Conservation (phyloP, 495 filamentous ascomycete species). For the Neurospora tetrasperma region DNA sequence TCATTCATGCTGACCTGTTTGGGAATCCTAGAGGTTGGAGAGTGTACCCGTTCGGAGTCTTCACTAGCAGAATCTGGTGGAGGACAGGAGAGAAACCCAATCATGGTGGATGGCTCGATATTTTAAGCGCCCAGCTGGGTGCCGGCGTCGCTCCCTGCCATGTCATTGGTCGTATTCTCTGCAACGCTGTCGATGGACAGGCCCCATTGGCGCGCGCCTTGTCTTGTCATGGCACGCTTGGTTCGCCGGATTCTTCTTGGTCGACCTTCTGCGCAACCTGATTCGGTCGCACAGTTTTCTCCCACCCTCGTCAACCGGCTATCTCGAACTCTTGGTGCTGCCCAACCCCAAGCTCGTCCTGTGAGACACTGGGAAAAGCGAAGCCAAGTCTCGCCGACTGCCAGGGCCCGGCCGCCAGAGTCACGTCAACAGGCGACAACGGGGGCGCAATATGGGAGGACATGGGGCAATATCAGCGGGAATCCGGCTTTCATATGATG, state of each 20-base stretch:
- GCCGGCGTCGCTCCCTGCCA: constrained; percentile 7
- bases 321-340: constrained; percentile 8
- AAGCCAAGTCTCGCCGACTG: neutral
- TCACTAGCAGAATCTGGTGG: neutral
- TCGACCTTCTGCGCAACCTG: constrained; percentile 8
- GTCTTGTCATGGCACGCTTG: constrained; percentile 17
- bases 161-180: constrained; percentile 18
- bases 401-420: neutral
- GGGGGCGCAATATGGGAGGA: neutral
- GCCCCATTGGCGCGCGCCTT: constrained; percentile 27
- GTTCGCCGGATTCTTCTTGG: constrained; percentile 7
- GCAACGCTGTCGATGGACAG: constrained; percentile 7
- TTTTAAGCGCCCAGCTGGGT: constrained; percentile 23
- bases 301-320: neutral
- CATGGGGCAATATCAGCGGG: neutral
- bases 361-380: neutral
- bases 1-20: neutral
- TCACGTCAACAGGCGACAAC: constrained; percentile 1
- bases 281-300: constrained; percentile 11
- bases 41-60: neutral
- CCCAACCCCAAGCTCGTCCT: neutral
- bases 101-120: constrained; percentile 14
- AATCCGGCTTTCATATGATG: neutral
- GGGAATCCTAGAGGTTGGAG: neutral
- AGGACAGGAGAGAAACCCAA: constrained; percentile 8